Evolutionary conservation across 306 rosid genomes (phyloP).

Genomic region (Trichosanthes cucumerina): DNA sequence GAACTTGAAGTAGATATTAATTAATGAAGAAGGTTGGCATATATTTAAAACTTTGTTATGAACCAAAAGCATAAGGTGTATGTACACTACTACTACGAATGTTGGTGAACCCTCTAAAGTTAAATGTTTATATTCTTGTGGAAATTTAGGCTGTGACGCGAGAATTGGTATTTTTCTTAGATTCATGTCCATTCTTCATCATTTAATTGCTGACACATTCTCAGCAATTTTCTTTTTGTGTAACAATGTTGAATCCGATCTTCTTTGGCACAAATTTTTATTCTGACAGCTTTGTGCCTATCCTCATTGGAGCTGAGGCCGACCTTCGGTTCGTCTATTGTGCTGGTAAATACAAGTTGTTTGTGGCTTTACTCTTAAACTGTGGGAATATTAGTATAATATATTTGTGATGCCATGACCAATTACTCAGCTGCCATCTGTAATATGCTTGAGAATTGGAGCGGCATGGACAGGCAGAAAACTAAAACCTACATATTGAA

Average conservation of each 20-base stretch:
- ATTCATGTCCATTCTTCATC: background rate
- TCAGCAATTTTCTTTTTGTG: background rate
- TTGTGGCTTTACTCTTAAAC: slow-evolving; percentile 1
- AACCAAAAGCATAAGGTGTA: background rate
- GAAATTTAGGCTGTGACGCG: background rate
- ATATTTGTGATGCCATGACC: slow-evolving; percentile 14
- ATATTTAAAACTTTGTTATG: background rate
- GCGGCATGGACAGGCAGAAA: slow-evolving; percentile 91
- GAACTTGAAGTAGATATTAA: background rate
- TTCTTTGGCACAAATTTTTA: slow-evolving; percentile 13
- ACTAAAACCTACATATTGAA: slow-evolving; percentile 62
- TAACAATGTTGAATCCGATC: slow-evolving; percentile 3
- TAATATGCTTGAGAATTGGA: slow-evolving; percentile 78
- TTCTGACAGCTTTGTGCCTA: slow-evolving; percentile 71
- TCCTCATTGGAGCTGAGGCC: slow-evolving; percentile 70
- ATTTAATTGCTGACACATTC: background rate
- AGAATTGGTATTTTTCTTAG: background rate
- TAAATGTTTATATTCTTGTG: background rate
- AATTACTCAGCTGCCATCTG: slow-evolving; percentile 66
- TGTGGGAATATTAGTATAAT: slow-evolving; percentile 7
- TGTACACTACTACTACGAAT: background rate
- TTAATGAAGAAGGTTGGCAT: background rate
- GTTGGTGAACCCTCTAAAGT: background rate
- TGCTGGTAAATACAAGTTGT: slow-evolving; percentile 52
- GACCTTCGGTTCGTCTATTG: slow-evolving; percentile 88